Evolutionary conservation across 192 early-diverging fungal genomes (phyloP).

Genomic region (Rhizoclosmatium globosum): DNA sequence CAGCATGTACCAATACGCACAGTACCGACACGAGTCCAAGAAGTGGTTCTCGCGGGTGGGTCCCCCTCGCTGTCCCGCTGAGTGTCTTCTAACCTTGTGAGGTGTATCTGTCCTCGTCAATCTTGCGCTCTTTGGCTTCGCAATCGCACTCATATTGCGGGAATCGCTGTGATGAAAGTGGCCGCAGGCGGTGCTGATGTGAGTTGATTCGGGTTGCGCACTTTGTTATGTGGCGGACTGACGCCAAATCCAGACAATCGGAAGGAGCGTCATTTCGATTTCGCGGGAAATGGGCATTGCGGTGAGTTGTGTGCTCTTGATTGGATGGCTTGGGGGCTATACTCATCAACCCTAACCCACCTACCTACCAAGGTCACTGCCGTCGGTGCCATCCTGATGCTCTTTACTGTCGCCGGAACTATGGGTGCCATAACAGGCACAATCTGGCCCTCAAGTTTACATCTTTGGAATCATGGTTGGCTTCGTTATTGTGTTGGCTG

Average conservation of each 20-base stretch:
- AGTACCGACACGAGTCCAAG: constrained; percentile 27
- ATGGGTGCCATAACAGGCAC: constrained; percentile 21
- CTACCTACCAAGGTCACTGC: neutral
- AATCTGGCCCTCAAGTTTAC: constrained; percentile 24
- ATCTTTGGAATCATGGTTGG: neutral
- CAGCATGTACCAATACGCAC: constrained; percentile 10
- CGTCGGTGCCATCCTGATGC: constrained; percentile 8
- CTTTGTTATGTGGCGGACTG: neutral
- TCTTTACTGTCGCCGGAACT: constrained; percentile 2
- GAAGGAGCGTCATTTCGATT: neutral
- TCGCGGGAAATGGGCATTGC: neutral
- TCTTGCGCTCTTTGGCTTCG: constrained; percentile 1
- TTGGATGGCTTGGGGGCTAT: neutral
- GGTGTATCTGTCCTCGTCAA: constrained; percentile 25
- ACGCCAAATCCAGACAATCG: neutral
- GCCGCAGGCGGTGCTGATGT: constrained; percentile 2
- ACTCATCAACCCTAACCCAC: neutral
- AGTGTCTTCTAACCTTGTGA: neutral
- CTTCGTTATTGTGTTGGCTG: neutral
- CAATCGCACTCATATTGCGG: constrained; percentile 16
- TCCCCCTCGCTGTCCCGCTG: neutral
- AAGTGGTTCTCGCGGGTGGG: constrained; percentile 33
- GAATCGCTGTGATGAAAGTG: constrained; percentile 1
- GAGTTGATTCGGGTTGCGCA: neutral
- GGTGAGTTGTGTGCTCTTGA: constrained; percentile 1